These are phyloP conservation scores for Pichia membranifaciens DNA, from an alignment of 805 yeast species.

Conservation along the genomic window DNA sequence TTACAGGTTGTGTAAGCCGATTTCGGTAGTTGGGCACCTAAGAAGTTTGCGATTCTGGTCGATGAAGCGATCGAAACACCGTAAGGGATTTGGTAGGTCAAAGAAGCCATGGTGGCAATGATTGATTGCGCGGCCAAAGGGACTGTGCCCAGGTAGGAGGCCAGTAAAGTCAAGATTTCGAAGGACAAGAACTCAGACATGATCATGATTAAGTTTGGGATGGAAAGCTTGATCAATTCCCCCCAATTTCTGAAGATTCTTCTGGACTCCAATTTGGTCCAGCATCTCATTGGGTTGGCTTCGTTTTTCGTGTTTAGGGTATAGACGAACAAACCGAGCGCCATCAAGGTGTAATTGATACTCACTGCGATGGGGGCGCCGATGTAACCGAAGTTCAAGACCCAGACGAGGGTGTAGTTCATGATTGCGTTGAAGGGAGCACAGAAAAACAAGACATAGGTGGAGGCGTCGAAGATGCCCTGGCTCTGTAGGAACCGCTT, in stretches of 20 bases:
- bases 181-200: slow-evolving; percentile 76
- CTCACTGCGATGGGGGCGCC: slow-evolving; percentile 78
- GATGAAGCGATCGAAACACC: slow-evolving; percentile 72
- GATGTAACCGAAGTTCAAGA: slow-evolving; percentile 54
- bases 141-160: slow-evolving; percentile 57
- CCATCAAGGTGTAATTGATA: slow-evolving; percentile 68
- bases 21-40: slow-evolving; percentile 48
- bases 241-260: slow-evolving; percentile 52
- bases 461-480: slow-evolving; percentile 75
- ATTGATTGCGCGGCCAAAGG: slow-evolving; percentile 71
- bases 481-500: slow-evolving; percentile 73
- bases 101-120: slow-evolving; percentile 59
- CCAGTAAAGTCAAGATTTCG: slow-evolving; percentile 64
- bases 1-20: slow-evolving; percentile 27
- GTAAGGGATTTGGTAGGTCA: slow-evolving; percentile 69
- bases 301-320: slow-evolving; percentile 42
- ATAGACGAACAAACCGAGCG: slow-evolving; percentile 45
- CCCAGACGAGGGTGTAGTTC: slow-evolving; percentile 70
- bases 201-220: slow-evolving; percentile 74
- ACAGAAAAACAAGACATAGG: slow-evolving; percentile 60
- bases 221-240: slow-evolving; percentile 55
- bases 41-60: slow-evolving; percentile 69
- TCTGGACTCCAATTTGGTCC: slow-evolving; percentile 30
- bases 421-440: slow-evolving; percentile 69
- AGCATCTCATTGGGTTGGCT: slow-evolving; percentile 30